phyloP scores from a whole-genome alignment of 139 green algal species.

The Ulvella scutata region DNA sequence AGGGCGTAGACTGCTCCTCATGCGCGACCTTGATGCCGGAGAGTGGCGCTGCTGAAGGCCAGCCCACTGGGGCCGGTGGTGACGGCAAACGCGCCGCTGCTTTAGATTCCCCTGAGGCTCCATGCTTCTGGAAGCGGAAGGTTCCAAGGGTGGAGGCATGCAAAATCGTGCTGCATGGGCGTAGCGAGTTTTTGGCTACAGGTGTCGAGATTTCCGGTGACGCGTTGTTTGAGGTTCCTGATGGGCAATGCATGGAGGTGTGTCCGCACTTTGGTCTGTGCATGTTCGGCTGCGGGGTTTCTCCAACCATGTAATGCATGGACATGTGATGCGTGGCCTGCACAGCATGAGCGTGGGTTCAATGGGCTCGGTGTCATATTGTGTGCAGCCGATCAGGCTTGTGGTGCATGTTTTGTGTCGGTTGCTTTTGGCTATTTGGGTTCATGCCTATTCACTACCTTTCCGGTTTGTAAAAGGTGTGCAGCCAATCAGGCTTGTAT shows the following conservation, averaged over 20 bases:
- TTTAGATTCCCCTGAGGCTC: neutral
- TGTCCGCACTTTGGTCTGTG: conserved; percentile 6
- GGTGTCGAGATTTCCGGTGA: conserved; percentile 27
- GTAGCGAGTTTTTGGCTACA: conserved; percentile 78
- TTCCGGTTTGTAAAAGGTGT: too few relatives aligned
- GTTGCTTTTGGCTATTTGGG: too few relatives aligned
- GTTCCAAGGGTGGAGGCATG: conserved; percentile 45
- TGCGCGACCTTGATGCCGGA: neutral
- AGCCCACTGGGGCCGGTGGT: neutral
- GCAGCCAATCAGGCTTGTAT: neutral
- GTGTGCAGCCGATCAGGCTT: neutral
- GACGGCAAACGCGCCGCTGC: neutral
- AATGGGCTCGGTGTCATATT: neutral
- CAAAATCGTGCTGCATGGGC: conserved; percentile 57
- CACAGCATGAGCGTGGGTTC: neutral
- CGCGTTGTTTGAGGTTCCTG: conserved; percentile 61
- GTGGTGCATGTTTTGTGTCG: too few relatives aligned
- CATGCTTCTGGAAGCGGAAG: conserved; percentile 5
- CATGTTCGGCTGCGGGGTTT: neutral
- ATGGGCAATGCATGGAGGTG: conserved; percentile 58
- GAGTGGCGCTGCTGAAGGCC: neutral
- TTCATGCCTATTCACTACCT: too few relatives aligned
- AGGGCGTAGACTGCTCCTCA: neutral
- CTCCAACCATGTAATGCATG: neutral
- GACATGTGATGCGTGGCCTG: neutral